Evolutionary conservation across 2,329 filamentous ascomycete species (phyloP).

Genomic region (Diaporthe aspalathi): DNA sequence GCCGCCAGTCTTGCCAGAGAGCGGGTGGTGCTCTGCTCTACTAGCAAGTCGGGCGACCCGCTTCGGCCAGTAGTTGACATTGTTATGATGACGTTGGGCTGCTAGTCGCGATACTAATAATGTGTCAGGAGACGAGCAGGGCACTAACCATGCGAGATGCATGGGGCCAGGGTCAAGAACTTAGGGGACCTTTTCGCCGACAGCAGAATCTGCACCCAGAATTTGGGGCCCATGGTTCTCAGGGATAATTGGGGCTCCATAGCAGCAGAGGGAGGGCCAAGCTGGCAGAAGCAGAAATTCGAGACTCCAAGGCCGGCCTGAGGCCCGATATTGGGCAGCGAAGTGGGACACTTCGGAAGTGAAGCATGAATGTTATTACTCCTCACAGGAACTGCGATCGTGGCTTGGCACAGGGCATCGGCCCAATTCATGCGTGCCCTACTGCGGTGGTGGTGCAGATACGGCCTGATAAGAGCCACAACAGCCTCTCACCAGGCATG

Average conservation of each 20-base stretch:
- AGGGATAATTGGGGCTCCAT: constrained; percentile 14
- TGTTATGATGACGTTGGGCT: constrained; percentile 32
- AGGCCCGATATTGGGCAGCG: constrained; percentile 24
- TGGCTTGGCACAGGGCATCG: constrained; percentile 21
- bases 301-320: constrained; percentile 1
- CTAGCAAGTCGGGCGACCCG: constrained; percentile 3
- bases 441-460: not conserved
- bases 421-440: constrained; percentile 23
- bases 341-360: constrained; percentile 28
- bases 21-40: constrained; percentile 2
- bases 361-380: constrained; percentile 28
- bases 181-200: not conserved
- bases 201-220: not conserved
- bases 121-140: constrained; percentile 23
- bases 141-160: constrained; percentile 21
- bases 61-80: constrained; percentile 8
- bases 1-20: not conserved
- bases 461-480: constrained; percentile 13
- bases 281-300: not conserved
- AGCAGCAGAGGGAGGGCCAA: not conserved
- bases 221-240: not conserved
- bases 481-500: constrained; percentile 7
- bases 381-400: not conserved
- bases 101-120: constrained; percentile 24
- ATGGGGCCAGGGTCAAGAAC: constrained; percentile 7